A percentile compares a stretch with the other conserved stretches of the same genome.
Evolutionary conservation across 257 asterid genomes (phyloP).

Genomic region (Plantago ovata): DNA sequence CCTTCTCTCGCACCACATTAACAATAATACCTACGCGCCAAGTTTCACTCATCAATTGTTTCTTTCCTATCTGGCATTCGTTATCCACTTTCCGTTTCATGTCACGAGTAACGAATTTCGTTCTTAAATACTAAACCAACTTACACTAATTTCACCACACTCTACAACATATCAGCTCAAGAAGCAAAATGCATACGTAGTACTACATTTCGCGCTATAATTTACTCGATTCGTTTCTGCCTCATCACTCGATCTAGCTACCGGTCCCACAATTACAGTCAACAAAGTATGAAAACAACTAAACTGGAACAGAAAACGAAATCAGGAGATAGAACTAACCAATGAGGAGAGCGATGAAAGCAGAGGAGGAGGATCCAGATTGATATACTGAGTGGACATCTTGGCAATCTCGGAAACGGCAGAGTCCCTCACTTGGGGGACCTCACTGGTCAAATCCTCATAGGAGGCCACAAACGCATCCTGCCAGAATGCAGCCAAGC

Average conservation of each 20-base stretch:
- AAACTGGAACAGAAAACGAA: no score
- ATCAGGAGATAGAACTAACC: conserved; percentile 35
- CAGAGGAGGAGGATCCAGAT: conserved; percentile 30
- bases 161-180: no score
- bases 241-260: background rate
- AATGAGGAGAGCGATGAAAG: conserved; percentile 20
- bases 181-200: no score
- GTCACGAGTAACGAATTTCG: background rate
- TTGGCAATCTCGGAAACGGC: conserved; percentile 64
- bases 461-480: conserved; percentile 58
- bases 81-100: background rate
- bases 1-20: no score
- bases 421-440: conserved; percentile 33
- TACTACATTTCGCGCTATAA: no score
- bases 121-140: background rate
- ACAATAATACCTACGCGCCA: no score
- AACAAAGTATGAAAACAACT: background rate
- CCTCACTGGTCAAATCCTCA: conserved; percentile 51
- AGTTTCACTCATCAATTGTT: no score
- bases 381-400: conserved; percentile 46
- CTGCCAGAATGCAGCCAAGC: conserved; percentile 51
- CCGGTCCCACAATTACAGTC: background rate
- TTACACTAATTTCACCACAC: no score
- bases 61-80: no score
- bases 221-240: no score